Evolutionary conservation across 192 early-diverging fungal genomes (phyloP), one percentile per base, ranked within the genome.

Genomic region (Gonapodya sp.): DNA sequence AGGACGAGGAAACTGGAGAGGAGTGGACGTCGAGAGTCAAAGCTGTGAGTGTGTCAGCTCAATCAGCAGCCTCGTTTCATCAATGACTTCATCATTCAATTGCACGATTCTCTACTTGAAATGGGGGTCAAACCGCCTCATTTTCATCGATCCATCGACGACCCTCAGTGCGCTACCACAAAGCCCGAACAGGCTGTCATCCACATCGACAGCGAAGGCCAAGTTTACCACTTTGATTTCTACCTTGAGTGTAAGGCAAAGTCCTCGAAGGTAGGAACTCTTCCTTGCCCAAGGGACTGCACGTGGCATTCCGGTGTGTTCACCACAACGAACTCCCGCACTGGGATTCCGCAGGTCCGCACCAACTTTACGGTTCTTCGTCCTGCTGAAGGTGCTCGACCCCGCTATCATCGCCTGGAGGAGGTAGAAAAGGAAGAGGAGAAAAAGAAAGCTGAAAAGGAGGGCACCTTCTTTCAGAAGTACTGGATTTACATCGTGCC

Each of bases 401-500:
- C 46, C 24, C 46, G 46, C 46, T 64, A 64, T 64, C 46, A 64
- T 24, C 46, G 46, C 8, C 2, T 77, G 18, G 75, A 18, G 18
- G 75, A 32, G 75, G 75, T 77, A 33, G 75, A 77, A 33, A 18
- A 77, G 75, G 75, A 77, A 34, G 30, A 77, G 75, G 2, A 16
- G 8, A 77, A 77, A 64, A n/a, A n/a, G n/a, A 64, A 64, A 24
- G 46, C 46, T 8, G 34, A 2, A 34, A 2, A 18, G 30, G 75
- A 77, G 2, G 75, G 2, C 75, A 33, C 18, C 75, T 77, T 77
- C 31, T 77, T 77, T 8, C 75, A 77, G 31, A 77, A 77, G 75
- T 77, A 77, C 75, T 77, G 75, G 75, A 31, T 77, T 2, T 77
- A 77, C 31, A 77, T 77, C 34, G 75, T 77, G 75, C 75, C 75